Percentiles rank a stretch among this genome's conserved stretches.
These are phyloP conservation scores for Parietichytrium sp. DNA, from an alignment of 108 stramenopile genomes.

Conservation along the genomic window DNA sequence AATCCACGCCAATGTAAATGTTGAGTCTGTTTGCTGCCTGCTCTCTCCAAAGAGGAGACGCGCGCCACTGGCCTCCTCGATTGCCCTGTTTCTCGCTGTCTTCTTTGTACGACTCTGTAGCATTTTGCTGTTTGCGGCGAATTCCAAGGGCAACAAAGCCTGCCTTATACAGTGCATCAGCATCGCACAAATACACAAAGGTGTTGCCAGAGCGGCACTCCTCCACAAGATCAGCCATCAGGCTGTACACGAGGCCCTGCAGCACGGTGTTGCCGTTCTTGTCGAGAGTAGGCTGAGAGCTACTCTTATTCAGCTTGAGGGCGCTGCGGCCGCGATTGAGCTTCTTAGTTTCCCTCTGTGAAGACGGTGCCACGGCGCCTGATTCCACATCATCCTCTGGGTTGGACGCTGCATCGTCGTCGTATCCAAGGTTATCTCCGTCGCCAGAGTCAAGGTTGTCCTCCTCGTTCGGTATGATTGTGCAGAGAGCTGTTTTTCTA, in stretches of 20 bases:
- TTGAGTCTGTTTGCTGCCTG: neutral
- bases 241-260: neutral
- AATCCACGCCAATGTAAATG: slow-evolving; percentile 12
- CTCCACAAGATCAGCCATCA: neutral
- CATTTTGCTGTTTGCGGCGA: slow-evolving; percentile 8
- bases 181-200: neutral
- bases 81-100: neutral
- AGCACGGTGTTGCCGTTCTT: neutral
- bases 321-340: too few relatives aligned
- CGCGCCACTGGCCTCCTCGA: neutral
- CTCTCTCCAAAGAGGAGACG: slow-evolving; percentile 25
- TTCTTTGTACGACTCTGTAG: too few relatives aligned
- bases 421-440: neutral
- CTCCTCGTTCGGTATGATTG: neutral
- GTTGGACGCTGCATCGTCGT: neutral
- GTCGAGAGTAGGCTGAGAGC: too few relatives aligned
- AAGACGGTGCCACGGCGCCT: too few relatives aligned
- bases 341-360: too few relatives aligned
- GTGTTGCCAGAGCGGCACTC: slow-evolving; percentile 33
- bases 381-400: too few relatives aligned
- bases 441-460: neutral
- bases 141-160: slow-evolving; percentile 25
- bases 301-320: too few relatives aligned
- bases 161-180: neutral
- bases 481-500: neutral